Evolutionary conservation across 2,329 filamentous ascomycete species (phyloP).

Genomic region (Chaetomium globosum): DNA sequence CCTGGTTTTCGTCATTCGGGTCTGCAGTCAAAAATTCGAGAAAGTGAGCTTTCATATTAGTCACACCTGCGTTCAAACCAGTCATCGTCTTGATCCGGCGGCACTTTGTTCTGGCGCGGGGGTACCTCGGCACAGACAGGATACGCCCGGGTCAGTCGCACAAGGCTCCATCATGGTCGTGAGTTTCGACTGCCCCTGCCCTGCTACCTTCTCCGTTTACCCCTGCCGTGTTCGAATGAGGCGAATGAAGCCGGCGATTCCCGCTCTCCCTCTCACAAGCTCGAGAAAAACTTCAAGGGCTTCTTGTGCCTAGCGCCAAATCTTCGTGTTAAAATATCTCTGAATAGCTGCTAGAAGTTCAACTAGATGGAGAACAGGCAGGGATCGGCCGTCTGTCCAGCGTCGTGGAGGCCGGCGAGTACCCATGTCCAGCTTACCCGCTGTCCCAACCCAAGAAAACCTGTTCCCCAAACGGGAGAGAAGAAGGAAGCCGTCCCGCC

Average conservation of each 20-base stretch:
- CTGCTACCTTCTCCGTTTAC: background rate
- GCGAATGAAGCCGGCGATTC: background rate
- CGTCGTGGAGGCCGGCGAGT: background rate
- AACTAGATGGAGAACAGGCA: background rate
- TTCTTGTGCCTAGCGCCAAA: background rate
- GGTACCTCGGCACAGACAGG: conserved; percentile 22
- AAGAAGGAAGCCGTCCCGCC: conserved; percentile 13
- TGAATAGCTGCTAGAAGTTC: background rate
- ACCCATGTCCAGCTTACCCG: conserved; percentile 4
- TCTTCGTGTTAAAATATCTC: background rate
- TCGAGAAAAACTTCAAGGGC: background rate
- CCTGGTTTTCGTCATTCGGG: background rate
- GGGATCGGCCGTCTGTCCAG: background rate
- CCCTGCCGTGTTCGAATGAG: background rate
- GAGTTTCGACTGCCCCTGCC: background rate
- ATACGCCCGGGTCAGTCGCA: background rate
- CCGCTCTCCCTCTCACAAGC: background rate
- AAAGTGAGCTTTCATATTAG: conserved; percentile 11
- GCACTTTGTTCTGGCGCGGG: conserved; percentile 5
- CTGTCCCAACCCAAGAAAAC: conserved; percentile 4
- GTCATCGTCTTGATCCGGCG: conserved; percentile 7
- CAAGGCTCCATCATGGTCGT: conserved; percentile 1
- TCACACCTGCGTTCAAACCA: conserved; percentile 11
- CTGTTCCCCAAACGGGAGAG: conserved; percentile 14
- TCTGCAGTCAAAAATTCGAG: background rate